phyloP scores from a whole-genome alignment of 140 eudicot species.

The Cichorium intybus region DNA sequence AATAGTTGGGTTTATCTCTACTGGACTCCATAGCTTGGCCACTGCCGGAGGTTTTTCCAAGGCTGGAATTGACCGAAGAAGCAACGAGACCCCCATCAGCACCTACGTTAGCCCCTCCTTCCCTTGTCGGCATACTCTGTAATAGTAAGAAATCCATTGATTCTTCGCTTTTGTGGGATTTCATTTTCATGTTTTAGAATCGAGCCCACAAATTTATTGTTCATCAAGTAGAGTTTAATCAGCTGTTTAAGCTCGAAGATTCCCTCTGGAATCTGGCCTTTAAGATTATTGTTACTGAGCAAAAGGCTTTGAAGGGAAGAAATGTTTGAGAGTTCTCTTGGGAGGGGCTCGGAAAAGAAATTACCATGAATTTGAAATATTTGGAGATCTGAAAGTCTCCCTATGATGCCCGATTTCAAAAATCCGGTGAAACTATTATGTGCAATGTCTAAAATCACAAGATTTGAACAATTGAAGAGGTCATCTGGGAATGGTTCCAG shows the following conservation, averaged over 20 bases:
- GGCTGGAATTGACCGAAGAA: no score
- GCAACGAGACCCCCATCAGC: no score
- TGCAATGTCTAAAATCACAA: slow-evolving; percentile 32
- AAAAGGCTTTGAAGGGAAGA: slow-evolving; percentile 56
- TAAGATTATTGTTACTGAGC: slow-evolving; percentile 43
- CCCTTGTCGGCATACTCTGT: no score
- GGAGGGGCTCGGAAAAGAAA: slow-evolving; percentile 52
- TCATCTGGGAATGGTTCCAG: slow-evolving; percentile 58
- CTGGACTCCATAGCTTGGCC: no score
- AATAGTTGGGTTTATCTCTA: no score
- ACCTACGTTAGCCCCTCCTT: no score
- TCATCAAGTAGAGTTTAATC: slow-evolving; percentile 44
- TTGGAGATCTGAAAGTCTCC: slow-evolving; percentile 48
- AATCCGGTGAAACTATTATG: slow-evolving; percentile 48
- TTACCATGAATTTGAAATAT: slow-evolving; percentile 31
- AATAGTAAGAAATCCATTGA: no score
- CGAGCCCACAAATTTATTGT: slow-evolving; percentile 50
- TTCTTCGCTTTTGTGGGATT: no score
- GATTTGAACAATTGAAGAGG: slow-evolving; percentile 56
- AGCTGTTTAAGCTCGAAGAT: slow-evolving; percentile 52
- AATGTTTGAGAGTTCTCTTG: slow-evolving; percentile 60
- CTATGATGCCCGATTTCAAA: slow-evolving; percentile 46
- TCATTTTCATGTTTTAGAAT: no score
- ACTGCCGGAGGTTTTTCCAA: no score
- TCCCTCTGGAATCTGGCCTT: slow-evolving; percentile 61